These are phyloP conservation scores for Terfezia claveryi DNA, from an alignment of 495 filamentous ascomycete species.

Conservation along the genomic window DNA sequence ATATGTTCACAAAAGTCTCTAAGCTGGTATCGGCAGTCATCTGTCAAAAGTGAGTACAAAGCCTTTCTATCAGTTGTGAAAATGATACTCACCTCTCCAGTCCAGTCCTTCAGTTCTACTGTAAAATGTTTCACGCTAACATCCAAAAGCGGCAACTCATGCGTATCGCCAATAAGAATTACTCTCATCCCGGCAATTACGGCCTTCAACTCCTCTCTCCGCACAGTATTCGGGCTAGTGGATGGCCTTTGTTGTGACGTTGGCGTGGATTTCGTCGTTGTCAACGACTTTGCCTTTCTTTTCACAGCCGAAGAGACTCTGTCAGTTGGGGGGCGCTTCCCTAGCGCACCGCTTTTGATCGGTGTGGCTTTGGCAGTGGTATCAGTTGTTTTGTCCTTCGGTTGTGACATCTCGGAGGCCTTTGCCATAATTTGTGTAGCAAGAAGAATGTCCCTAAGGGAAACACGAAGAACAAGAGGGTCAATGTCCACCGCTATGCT, in stretches of 20 bases:
- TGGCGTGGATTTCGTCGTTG: conserved; percentile 20
- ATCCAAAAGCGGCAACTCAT: conserved; percentile 84
- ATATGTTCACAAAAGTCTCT: conserved; percentile 86
- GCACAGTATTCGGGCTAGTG: conserved; percentile 32
- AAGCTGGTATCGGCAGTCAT: conserved; percentile 72
- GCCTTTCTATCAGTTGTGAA: too few species aligned
- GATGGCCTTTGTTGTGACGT: conserved; percentile 6
- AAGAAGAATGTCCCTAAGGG: conserved; percentile 80
- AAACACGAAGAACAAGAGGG: conserved; percentile 77
- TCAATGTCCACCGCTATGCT: conserved; percentile 74
- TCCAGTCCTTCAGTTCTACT: conserved; percentile 71
- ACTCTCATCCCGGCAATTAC: conserved; percentile 73
- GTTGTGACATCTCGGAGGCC: conserved; percentile 63
- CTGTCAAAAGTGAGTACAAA: not conserved
- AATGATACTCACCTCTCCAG: conserved; percentile 29
- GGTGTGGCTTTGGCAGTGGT: conserved; percentile 30
- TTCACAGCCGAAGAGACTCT: conserved; percentile 34
- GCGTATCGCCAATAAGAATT: conserved; percentile 82
- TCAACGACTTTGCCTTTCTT: conserved; percentile 22
- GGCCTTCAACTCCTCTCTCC: conserved; percentile 65
- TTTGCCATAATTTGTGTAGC: conserved; percentile 83
- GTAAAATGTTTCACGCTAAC: conserved; percentile 82
- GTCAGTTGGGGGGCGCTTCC: conserved; percentile 28
- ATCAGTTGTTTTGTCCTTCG: conserved; percentile 15
- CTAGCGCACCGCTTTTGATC: conserved; percentile 34